Evolutionary conservation across 2,329 filamentous ascomycete species (phyloP), one percentile per base, ranked within the genome.

Genomic region (Cyphellophora attinorum): DNA sequence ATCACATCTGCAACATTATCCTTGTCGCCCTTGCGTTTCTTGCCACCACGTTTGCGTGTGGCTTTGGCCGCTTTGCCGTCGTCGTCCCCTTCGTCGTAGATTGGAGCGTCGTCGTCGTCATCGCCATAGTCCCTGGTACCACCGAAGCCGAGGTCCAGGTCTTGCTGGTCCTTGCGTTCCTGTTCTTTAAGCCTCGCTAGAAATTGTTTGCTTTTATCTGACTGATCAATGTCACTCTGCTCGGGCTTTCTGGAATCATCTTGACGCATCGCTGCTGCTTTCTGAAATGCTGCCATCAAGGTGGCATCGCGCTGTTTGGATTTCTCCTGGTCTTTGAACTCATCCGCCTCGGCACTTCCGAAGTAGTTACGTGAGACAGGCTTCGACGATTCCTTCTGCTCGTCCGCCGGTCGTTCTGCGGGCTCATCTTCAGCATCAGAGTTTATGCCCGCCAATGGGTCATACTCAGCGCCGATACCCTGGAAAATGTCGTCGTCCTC

Each of bases 61-160:
- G n/a, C n/a, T n/a, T n/a, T n/a, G 6, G 31, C 40, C 34, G 34
- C 58, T 51, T 62, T 64, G 41, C 55, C 61, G 5, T 49, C 50
- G 14, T 51, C 51, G 19, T 52, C 53, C 17, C 45, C 46, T 19
- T 53, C 56, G 37, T 60, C 56, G 84, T 50, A 75, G 63, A 25
- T 74, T 76, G 35, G 88, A 58, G 61, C 54, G 27, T 86, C 83
- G 44, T 81, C 73, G 44, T 93, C 88, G 40, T 88, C 88, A 32
- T 88, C 86, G 51, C 95, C 91, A 35, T 84, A 86, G 51, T 85
- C 80, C 17, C 89, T 73, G 52, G 81, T 91, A 13, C 79, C 84
- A 19, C 91, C 91, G 52, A 98, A 96, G 40, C 88, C 89, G 68
- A 96, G 75, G 52, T 98, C 91, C 61, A 98, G 72, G 59, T 98